Conservation (phyloP, 305 asterid genomes). For the Salvia sclarea region DNA sequence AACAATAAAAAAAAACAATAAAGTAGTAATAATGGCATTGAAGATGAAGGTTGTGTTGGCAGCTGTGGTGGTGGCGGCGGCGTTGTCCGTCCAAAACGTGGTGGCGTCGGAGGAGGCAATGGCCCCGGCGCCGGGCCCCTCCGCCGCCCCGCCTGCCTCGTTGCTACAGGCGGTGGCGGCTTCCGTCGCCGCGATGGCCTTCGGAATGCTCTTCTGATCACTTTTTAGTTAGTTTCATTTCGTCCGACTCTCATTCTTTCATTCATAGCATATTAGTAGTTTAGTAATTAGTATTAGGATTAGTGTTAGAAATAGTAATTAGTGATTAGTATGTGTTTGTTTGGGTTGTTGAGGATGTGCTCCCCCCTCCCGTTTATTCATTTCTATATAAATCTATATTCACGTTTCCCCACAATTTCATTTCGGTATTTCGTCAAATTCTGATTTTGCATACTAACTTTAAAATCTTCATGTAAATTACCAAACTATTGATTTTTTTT, state of each 20-base stretch:
- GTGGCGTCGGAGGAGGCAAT: conserved; percentile 24
- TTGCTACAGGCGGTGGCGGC: conserved; percentile 35
- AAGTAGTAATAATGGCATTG: conserved; percentile 22
- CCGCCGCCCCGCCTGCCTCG: conserved; percentile 22
- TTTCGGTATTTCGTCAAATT: not conserved
- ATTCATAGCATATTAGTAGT: not conserved
- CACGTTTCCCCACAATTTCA: not conserved
- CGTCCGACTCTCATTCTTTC: not conserved
- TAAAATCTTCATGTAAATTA: too few species aligned
- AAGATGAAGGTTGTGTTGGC: conserved; percentile 36
- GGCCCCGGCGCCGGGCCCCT: conserved; percentile 38
- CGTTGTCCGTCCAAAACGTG: conserved; percentile 32
- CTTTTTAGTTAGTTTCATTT: not conserved
- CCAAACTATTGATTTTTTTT: too few species aligned
- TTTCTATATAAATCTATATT: not conserved
- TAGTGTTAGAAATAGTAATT: too few species aligned
- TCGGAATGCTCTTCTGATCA: conserved; percentile 31
- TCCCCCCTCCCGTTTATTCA: conserved; percentile 2
- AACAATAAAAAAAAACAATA: not conserved
- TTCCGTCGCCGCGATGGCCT: conserved; percentile 20
- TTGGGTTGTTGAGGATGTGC: not conserved
- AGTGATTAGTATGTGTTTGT: not conserved
- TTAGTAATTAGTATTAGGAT: not conserved
- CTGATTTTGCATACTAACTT: too few species aligned
- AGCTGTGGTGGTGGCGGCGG: conserved; percentile 32